A percentile compares a stretch with the other conserved stretches of the same genome.
phyloP scores from a whole-genome alignment of 2,329 filamentous ascomycete species.

The Diaporthe capsici region DNA sequence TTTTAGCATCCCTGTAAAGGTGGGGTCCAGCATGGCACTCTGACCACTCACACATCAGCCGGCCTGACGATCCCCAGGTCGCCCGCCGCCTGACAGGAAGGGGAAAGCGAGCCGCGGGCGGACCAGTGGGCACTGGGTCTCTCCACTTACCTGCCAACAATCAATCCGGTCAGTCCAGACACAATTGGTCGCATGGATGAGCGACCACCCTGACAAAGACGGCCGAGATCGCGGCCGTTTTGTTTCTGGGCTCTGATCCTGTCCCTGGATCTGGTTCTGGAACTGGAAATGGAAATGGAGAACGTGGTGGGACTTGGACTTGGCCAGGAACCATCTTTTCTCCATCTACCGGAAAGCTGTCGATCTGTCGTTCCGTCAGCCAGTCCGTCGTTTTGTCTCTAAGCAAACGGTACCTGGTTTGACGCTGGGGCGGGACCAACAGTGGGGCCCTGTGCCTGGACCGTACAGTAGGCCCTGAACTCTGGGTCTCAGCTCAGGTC shows the following conservation, averaged over 20 bases:
- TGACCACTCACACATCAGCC: slow-evolving; percentile 34
- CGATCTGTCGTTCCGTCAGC: background rate
- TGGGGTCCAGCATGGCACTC: slow-evolving; percentile 19
- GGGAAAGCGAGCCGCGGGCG: slow-evolving; percentile 22
- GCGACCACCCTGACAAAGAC: slow-evolving; percentile 27
- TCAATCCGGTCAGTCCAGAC: slow-evolving; percentile 7
- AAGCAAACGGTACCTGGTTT: slow-evolving; percentile 11
- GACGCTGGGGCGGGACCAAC: slow-evolving; percentile 16
- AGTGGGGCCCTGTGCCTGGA: slow-evolving; percentile 23
- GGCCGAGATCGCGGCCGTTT: slow-evolving; percentile 35
- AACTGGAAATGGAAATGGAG: slow-evolving; percentile 14
- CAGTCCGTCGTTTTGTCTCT: slow-evolving; percentile 24
- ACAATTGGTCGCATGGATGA: slow-evolving; percentile 12
- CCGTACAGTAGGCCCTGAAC: background rate
- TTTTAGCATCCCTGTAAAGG: slow-evolving; percentile 33
- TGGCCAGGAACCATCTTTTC: background rate
- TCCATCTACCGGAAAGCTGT: background rate
- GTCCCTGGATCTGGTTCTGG: background rate
- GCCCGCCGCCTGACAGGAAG: slow-evolving; percentile 21
- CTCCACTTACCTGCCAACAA: slow-evolving; percentile 11
- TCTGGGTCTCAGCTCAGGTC: slow-evolving; percentile 14
- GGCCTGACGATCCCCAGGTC: slow-evolving; percentile 9
- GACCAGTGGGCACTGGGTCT: slow-evolving; percentile 6
- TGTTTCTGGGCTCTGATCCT: slow-evolving; percentile 14
- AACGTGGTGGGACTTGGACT: slow-evolving; percentile 12